phyloP scores from a whole-genome alignment of 345 rosid genomes.

The Clausena lansium region DNA sequence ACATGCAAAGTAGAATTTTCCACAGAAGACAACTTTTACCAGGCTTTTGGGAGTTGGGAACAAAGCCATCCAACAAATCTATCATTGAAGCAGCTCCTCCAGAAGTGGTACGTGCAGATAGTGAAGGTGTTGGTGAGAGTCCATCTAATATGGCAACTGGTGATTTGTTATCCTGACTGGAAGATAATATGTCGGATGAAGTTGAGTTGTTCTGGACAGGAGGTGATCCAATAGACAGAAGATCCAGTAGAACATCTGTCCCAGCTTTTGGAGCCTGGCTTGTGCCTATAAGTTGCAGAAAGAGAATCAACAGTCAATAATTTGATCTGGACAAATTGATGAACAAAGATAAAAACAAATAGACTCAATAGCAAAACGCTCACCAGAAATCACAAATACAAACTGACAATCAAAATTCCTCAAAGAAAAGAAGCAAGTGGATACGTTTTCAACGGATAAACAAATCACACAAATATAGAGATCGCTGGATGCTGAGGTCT shows the following conservation, averaged over 20 bases:
- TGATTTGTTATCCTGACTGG: slow-evolving; percentile 39
- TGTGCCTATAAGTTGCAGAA: slow-evolving; percentile 33
- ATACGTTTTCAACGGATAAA: not conserved
- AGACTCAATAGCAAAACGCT: not conserved
- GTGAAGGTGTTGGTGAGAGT: slow-evolving; percentile 44
- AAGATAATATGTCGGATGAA: slow-evolving; percentile 56
- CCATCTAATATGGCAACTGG: slow-evolving; percentile 45
- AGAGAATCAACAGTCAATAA: not conserved
- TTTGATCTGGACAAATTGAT: not conserved
- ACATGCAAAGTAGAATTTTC: slow-evolving; percentile 15
- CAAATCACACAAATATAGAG: not conserved
- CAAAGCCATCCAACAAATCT: slow-evolving; percentile 88
- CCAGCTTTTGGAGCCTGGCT: slow-evolving; percentile 69
- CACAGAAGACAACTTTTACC: slow-evolving; percentile 42
- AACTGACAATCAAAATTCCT: not conserved
- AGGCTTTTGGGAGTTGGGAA: slow-evolving; percentile 50
- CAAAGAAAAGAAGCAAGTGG: not conserved
- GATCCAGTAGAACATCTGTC: slow-evolving; percentile 81
- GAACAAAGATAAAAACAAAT: not conserved
- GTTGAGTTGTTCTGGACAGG: slow-evolving; percentile 58
- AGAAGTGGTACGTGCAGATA: slow-evolving; percentile 35
- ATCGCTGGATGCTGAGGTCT: not conserved
- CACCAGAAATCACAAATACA: not conserved
- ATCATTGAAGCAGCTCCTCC: slow-evolving; percentile 51
- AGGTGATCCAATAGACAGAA: slow-evolving; percentile 80